A percentile compares a stretch with the other conserved stretches of the same genome.
Evolutionary conservation across 495 filamentous ascomycete species (phyloP).

Genomic region (Cryomyces antarcticus): DNA sequence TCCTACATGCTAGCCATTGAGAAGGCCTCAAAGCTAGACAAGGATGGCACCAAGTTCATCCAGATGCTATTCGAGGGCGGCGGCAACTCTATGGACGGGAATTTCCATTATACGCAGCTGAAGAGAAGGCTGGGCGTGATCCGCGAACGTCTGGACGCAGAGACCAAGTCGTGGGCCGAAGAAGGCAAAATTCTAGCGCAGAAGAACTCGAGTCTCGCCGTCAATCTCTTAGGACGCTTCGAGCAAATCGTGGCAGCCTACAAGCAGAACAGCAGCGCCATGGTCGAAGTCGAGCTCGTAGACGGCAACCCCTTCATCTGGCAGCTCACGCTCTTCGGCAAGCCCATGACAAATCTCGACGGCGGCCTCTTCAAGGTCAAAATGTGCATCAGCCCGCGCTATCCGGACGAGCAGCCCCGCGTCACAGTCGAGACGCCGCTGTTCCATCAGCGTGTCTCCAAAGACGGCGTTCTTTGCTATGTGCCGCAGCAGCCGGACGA

Average conservation of each 20-base stretch:
- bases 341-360: constrained; percentile 83
- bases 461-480: constrained; percentile 66
- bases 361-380: constrained; percentile 74
- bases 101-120: constrained; percentile 64
- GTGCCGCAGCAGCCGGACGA: constrained; percentile 55
- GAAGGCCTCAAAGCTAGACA: constrained; percentile 35
- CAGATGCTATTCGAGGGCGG: constrained; percentile 69
- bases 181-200: constrained; percentile 42
- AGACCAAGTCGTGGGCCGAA: constrained; percentile 47
- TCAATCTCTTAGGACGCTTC: constrained; percentile 62
- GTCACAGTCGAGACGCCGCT: constrained; percentile 61
- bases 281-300: constrained; percentile 52
- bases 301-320: constrained; percentile 52
- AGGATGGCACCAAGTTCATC: constrained; percentile 39
- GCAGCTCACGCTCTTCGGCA: constrained; percentile 64
- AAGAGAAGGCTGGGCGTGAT: constrained; percentile 45
- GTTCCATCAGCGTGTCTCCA: constrained; percentile 76
- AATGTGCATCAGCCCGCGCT: constrained; percentile 66
- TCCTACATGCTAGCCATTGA: constrained; percentile 56
- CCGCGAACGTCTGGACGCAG: constrained; percentile 44
- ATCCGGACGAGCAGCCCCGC: constrained; percentile 81
- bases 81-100: constrained; percentile 70
- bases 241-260: constrained; percentile 63
- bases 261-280: constrained; percentile 43
- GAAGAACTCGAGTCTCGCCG: constrained; percentile 55